These are phyloP conservation scores for Scedosporium apiospermum DNA, from an alignment of 2,329 filamentous ascomycete species.

Conservation along the genomic window DNA sequence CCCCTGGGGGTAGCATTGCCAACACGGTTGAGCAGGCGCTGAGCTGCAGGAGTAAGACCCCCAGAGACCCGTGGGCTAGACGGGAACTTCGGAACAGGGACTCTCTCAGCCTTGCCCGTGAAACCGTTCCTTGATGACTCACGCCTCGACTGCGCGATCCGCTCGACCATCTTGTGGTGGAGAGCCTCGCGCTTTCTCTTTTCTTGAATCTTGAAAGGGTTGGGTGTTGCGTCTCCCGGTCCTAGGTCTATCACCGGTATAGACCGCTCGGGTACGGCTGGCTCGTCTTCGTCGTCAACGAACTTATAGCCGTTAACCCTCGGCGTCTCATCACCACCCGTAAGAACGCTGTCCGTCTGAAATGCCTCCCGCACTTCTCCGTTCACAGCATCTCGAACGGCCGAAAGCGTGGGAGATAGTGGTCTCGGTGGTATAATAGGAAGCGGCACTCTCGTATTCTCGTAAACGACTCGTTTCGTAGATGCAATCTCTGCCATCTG, in stretches of 20 bases:
- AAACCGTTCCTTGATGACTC: constrained; percentile 48
- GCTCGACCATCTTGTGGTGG: constrained; percentile 80
- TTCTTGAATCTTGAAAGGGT: constrained; percentile 71
- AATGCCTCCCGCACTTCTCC: constrained; percentile 56
- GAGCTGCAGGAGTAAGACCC: constrained; percentile 64
- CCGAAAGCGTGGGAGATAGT: constrained; percentile 73
- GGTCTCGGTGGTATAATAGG: constrained; percentile 38
- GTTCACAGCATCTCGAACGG: constrained; percentile 74
- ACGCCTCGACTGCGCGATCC: constrained; percentile 63
- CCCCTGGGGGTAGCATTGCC: constrained; percentile 29
- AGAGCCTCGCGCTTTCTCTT: constrained; percentile 69
- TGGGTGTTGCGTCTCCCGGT: constrained; percentile 53
- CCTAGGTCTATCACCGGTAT: constrained; percentile 46
- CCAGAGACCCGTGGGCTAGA: constrained; percentile 51
- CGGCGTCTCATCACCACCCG: constrained; percentile 66
- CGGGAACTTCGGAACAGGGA: constrained; percentile 60
- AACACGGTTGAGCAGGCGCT: constrained; percentile 57
- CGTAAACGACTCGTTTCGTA: constrained; percentile 65
- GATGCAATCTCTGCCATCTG: constrained; percentile 63
- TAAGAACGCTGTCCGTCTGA: constrained; percentile 43
- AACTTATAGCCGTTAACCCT: constrained; percentile 90
- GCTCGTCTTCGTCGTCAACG: constrained; percentile 68
- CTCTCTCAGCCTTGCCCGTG: constrained; percentile 47
- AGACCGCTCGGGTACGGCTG: constrained; percentile 10
- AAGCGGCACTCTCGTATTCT: constrained; percentile 68